Evolutionary conservation across 2,329 filamentous ascomycete genomes (phyloP).

Genomic region (Fusarium palustre): DNA sequence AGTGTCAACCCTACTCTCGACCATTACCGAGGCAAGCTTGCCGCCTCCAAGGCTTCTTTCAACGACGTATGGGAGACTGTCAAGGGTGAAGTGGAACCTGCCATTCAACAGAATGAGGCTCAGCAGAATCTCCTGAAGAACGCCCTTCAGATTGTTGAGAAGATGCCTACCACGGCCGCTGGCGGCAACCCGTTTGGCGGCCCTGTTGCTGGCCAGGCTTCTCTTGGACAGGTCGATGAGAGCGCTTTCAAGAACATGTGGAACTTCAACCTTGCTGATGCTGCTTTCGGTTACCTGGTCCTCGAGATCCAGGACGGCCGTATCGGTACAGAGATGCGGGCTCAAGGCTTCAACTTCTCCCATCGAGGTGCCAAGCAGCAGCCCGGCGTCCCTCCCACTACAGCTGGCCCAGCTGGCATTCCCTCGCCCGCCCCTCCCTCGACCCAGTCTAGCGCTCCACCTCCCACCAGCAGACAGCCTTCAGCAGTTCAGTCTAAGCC

Average conservation of each 20-base stretch:
- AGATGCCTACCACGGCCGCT: constrained; percentile 95
- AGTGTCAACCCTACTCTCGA: constrained; percentile 98
- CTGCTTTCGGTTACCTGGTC: constrained; percentile 95
- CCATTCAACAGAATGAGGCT: constrained; percentile 91
- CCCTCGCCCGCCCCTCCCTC: constrained; percentile 54
- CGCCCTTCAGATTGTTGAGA: constrained; percentile 92
- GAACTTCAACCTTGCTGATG: constrained; percentile 99
- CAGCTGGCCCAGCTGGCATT: constrained; percentile 46
- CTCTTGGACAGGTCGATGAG: constrained; percentile 92
- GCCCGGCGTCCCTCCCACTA: constrained; percentile 52
- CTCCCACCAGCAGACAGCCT: constrained; percentile 53
- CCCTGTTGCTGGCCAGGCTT: constrained; percentile 75
- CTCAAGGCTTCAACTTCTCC: constrained; percentile 99
- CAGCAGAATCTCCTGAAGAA: constrained; percentile 94
- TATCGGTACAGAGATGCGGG: constrained; percentile 98
- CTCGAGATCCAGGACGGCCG: constrained; percentile 94
- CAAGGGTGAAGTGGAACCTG: constrained; percentile 93
- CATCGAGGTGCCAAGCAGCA: constrained; percentile 89
- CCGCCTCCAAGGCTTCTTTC: constrained; percentile 97
- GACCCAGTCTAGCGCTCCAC: constrained; percentile 52
- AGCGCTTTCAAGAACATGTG: constrained; percentile 99
- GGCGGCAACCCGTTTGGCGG: constrained; percentile 98
- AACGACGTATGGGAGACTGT: constrained; percentile 99
- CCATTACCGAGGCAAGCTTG: constrained; percentile 97
- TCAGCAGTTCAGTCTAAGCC: constrained; percentile 58